Evolutionary conservation across 169 alveolate genomes (phyloP).

Genomic region (Toxoplasma gondii): DNA sequence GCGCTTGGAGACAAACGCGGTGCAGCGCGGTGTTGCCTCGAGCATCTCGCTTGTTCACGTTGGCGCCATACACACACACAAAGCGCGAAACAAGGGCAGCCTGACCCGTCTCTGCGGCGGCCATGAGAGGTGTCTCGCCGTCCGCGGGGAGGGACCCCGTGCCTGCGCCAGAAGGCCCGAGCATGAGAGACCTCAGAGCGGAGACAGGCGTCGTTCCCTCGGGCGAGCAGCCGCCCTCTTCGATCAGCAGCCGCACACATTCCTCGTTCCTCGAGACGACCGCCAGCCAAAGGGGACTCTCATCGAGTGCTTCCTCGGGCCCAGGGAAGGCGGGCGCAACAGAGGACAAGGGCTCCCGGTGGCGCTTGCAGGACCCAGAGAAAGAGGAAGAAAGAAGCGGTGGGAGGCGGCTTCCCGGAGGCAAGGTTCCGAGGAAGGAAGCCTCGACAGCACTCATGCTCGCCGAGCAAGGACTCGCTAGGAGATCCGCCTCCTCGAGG

Average conservation of each 20-base stretch:
- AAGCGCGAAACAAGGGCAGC: conserved; percentile 76
- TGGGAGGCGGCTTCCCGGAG: conserved; percentile 6
- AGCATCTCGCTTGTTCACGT: conserved; percentile 80
- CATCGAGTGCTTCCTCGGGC: conserved; percentile 40
- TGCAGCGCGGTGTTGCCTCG: conserved; percentile 84
- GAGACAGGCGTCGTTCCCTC: conserved; percentile 60
- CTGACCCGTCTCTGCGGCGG: conserved; percentile 85
- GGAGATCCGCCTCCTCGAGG: background rate
- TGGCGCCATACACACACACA: conserved; percentile 78
- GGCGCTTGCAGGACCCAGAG: background rate
- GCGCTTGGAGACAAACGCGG: conserved; percentile 71
- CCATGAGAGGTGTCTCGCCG: conserved; percentile 86
- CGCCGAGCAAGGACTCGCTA: conserved; percentile 23
- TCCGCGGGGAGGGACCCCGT: conserved; percentile 31
- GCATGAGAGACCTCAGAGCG: background rate
- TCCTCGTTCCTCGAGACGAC: conserved; percentile 77
- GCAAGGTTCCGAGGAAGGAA: background rate
- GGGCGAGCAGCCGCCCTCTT: conserved; percentile 75
- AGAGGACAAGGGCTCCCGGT: background rate
- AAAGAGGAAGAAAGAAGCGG: background rate
- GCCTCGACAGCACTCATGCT: conserved; percentile 15
- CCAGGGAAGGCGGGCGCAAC: background rate
- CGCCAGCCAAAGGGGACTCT: conserved; percentile 82
- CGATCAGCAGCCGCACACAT: conserved; percentile 74
- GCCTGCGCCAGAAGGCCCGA: background rate